Base-by-base conservation (phyloP, 345 rosid genomes). In the Rubroshorea leprosula region DNA sequence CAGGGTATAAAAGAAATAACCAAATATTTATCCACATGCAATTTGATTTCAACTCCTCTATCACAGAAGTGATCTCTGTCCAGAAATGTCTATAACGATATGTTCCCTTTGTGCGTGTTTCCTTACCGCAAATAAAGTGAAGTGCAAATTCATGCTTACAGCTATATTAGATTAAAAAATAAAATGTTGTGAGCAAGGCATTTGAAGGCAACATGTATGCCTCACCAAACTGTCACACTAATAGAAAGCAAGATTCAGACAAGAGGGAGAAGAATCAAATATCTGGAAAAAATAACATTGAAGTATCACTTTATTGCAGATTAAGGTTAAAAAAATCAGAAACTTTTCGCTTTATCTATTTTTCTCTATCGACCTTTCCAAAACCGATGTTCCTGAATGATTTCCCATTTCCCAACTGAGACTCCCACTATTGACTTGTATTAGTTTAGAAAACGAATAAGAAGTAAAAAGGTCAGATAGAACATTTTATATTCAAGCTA, bases 401-500 rank as follows among this genome's bases (percentile, higher is more conserved):
- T 45, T 47, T 55, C 22, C 23, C 25, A n/a, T n/a, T n/a, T n/a
- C n/a, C n/a, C n/a, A n/a, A n/a, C n/a, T n/a, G n/a, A n/a, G n/a
- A n/a, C n/a, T n/a, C n/a, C 23, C 54, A 4, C 44, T 31, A n/a
- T 29, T 13, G 49, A 61, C 24, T 19, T 5, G 8, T 39, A 6
- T 38, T 14, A 20, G 54, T 48, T 29, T 27, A 5, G 29, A 44
- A 19, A 49, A 46, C 27, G 19, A 23, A 46, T 15, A 35, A 71
- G 45, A 53, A 41, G 41, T 35, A 15, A 4, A 13, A 64, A 50
- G 27, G 63, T 23, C 55, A 22, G 58, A 31, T 47, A 9, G 17
- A n/a, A n/a, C 38, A 62, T 29, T 46, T 23, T 29, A 58, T 58
- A 57, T 51, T 39, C 27, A 59, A 23, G 18, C 35, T 49, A 58